Percentiles rank a stretch among this genome's conserved stretches.
phyloP scores from a whole-genome alignment of 2,329 filamentous ascomycete genomes.

The Gaeumannomyces tritici region DNA sequence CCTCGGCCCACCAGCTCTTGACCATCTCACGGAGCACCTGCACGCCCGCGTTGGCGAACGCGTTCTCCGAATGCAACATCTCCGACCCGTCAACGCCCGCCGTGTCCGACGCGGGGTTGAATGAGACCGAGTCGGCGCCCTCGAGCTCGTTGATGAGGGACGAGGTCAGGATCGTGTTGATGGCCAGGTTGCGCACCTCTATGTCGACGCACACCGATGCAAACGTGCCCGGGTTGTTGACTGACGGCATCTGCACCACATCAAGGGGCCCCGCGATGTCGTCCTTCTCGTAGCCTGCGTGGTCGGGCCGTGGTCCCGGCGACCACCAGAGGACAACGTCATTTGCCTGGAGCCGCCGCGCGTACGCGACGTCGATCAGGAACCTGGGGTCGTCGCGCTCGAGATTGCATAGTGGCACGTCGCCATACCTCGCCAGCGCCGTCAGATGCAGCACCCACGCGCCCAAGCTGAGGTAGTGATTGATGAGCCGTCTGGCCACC shows the following conservation, averaged over 20 bases:
- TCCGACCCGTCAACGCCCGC: conserved; percentile 57
- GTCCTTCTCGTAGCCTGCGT: conserved; percentile 91
- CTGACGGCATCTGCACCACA: conserved; percentile 78
- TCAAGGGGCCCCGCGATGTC: conserved; percentile 78
- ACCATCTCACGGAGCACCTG: conserved; percentile 95
- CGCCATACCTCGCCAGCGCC: conserved; percentile 80
- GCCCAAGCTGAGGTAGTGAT: conserved; percentile 86
- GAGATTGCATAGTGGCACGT: conserved; percentile 90
- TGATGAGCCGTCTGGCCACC: conserved; percentile 74
- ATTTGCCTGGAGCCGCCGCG: conserved; percentile 77
- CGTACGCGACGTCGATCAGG: conserved; percentile 93
- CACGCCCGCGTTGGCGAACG: conserved; percentile 87
- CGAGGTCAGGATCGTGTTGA: conserved; percentile 95
- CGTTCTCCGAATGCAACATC: conserved; percentile 73
- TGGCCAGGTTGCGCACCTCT: conserved; percentile 85
- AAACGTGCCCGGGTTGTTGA: conserved; percentile 91
- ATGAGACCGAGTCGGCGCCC: conserved; percentile 76
- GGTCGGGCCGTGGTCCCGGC: conserved; percentile 73
- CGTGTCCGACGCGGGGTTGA: conserved; percentile 55
- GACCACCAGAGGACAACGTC: conserved; percentile 98
- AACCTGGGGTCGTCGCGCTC: conserved; percentile 91
- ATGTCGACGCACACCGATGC: conserved; percentile 94
- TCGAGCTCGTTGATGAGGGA: conserved; percentile 96
- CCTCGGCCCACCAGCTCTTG: conserved; percentile 95
- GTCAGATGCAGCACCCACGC: conserved; percentile 86